These are phyloP conservation scores for Thalassiosira livingstoniorum DNA, from an alignment of 352 stramenopile species.

Conservation along the genomic window DNA sequence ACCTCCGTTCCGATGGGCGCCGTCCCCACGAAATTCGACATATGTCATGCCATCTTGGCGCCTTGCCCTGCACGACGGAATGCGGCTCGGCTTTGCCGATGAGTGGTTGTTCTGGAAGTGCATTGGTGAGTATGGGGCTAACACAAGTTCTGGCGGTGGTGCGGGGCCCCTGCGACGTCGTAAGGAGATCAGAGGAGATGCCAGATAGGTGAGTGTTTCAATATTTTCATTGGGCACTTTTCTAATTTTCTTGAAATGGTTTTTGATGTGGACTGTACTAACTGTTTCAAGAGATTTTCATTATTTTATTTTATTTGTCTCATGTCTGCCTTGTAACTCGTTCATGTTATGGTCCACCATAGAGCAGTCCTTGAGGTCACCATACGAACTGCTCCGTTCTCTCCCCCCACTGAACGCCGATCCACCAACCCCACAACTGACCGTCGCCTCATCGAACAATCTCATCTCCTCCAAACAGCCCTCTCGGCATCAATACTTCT, in stretches of 20 bases:
- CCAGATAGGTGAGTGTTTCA: constrained; percentile 57
- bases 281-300: no score
- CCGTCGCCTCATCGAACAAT: constrained; percentile 79
- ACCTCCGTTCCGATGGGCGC: constrained; percentile 82
- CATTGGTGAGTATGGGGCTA: constrained; percentile 80
- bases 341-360: background rate
- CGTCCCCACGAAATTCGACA: constrained; percentile 81
- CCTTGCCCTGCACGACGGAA: constrained; percentile 36
- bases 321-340: background rate
- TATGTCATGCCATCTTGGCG: constrained; percentile 66
- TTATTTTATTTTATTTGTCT: background rate
- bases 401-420: constrained; percentile 68
- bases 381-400: constrained; percentile 74
- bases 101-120: constrained; percentile 58
- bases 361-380: constrained; percentile 75
- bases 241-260: background rate
- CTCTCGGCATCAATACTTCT: constrained; percentile 80
- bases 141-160: constrained; percentile 73
- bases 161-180: constrained; percentile 69
- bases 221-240: background rate
- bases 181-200: constrained; percentile 73
- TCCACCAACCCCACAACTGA: constrained; percentile 69
- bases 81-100: constrained; percentile 44
- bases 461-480: constrained; percentile 72
- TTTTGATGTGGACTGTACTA: no score